Evolutionary conservation across 768 basidiomycete species (phyloP).

Genomic region (Boletus eberwhitei): DNA sequence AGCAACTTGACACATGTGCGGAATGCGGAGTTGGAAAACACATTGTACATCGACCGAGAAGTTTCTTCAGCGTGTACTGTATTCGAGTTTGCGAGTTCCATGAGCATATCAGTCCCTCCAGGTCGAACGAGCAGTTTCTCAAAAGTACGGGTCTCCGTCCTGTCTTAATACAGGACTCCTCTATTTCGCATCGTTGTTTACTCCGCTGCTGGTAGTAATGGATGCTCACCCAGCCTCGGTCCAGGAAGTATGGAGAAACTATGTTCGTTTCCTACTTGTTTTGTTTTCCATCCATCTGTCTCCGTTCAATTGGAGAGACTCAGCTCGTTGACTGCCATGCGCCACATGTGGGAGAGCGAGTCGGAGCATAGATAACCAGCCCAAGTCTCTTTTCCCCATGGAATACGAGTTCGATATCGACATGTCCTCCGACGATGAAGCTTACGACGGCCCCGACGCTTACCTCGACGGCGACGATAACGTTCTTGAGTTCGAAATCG

Average conservation of each 20-base stretch:
- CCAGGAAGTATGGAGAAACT: neutral
- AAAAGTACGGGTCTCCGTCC: neutral
- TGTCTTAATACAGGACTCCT: neutral
- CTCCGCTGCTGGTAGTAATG: neutral
- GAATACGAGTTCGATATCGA: slow-evolving; percentile 20
- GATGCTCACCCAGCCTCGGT: neutral
- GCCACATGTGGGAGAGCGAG: slow-evolving; percentile 4
- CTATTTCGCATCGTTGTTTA: neutral
- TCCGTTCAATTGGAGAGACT: neutral
- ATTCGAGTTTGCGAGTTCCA: neutral
- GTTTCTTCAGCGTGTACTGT: neutral
- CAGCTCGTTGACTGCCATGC: neutral
- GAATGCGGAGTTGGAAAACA: slow-evolving; percentile 29
- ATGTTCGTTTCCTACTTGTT: neutral
- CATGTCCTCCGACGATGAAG: slow-evolving; percentile 27
- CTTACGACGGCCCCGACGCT: slow-evolving; percentile 34
- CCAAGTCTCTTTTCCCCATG: slow-evolving; percentile 11
- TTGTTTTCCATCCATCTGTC: neutral
- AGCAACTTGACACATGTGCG: neutral
- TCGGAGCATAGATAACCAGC: slow-evolving; percentile 7
- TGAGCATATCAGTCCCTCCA: neutral
- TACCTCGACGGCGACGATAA: slow-evolving; percentile 34
- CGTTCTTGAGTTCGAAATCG: slow-evolving; percentile 33
- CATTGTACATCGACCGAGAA: neutral
- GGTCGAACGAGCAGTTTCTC: neutral